Base-by-base conservation (phyloP, 1,284 basidiomycete species). In the Xerocomus nothofagi region DNA sequence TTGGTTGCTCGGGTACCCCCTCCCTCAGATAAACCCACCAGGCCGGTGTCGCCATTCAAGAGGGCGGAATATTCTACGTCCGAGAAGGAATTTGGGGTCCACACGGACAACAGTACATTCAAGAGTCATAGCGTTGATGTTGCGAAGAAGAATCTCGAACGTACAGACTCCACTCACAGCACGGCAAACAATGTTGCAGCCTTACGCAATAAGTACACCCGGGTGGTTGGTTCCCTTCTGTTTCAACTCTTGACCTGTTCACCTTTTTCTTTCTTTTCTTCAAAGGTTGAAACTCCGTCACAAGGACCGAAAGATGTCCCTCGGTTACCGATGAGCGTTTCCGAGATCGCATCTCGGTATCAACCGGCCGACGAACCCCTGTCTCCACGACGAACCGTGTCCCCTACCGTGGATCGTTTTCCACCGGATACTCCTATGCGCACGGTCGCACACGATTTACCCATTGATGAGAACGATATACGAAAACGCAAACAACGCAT, bases 321-420 rank as follows among this genome's bases (percentile, higher is more conserved):
- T 31, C 78, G 79, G 12, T 62, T 87, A 23, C 79, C 83, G 0
- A 67, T 78, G 44, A 87, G 81, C 43, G 86, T 88, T 14, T 76
- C 76, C 7, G 76, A 81, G 53, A 69, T 89, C n/a, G 84, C 86
- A 3, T 77, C 75, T 37, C 78, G 79, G 31, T 89, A 86, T 57
- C 76, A 81, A 55, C 62, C 74, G 5, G 49, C 60, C 4, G 76
- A 76, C 14, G 61, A 65, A n/a, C 69, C 71, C 23, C 55, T 63
- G 30, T 72, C 72, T 9, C 65, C 72, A 24, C 64, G 69, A 24
- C 48, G 49, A 23, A 53, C 68, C 3, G 45, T 52, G 17, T 75
- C 71, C 5, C 73, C 71, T 3, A 56, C 53, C 10, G 44, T 55
- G 32, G 68, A 73, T 39, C 56, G 53, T 21, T 56, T 65, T 42